These are phyloP conservation scores for Ulota crispa DNA, from an alignment of 225 moss, liverwort and hornwort species.

Conservation along the genomic window DNA sequence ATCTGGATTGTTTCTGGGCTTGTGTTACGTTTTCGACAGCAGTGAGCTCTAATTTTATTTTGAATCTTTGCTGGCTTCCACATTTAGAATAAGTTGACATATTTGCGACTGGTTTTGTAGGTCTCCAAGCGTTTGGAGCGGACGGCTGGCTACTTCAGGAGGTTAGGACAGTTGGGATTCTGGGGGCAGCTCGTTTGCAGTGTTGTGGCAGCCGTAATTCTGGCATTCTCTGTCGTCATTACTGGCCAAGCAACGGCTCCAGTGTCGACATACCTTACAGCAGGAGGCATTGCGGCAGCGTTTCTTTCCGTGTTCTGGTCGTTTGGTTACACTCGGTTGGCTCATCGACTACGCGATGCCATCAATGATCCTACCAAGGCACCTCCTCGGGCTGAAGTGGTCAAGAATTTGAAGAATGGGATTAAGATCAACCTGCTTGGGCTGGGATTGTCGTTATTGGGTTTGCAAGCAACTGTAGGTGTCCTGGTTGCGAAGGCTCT, in stretches of 20 bases:
- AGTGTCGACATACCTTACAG: slow-evolving; percentile 82
- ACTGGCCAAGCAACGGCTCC: slow-evolving; percentile 91
- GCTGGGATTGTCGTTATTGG: slow-evolving; percentile 74
- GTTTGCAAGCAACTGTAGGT: slow-evolving; percentile 94
- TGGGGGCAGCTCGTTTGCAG: slow-evolving; percentile 92
- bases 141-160: slow-evolving; percentile 88
- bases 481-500: slow-evolving; percentile 92
- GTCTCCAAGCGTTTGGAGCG: slow-evolving; percentile 94
- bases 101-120: slow-evolving; percentile 36
- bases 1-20: neutral
- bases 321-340: slow-evolving; percentile 81
- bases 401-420: slow-evolving; percentile 91
- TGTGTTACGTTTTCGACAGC: neutral
- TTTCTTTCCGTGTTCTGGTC: slow-evolving; percentile 97
- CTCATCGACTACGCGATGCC: slow-evolving; percentile 73
- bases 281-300: slow-evolving; percentile 87
- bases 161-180: slow-evolving; percentile 85
- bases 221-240: slow-evolving; percentile 84
- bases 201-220: slow-evolving; percentile 85
- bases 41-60: neutral
- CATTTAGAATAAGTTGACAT: neutral
- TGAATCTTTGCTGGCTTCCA: neutral
- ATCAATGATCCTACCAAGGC: slow-evolving; percentile 88
- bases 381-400: slow-evolving; percentile 89
- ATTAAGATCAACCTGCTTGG: slow-evolving; percentile 87